A percentile compares a stretch with the other conserved stretches of the same genome.
phyloP scores from a whole-genome alignment of 208 protist species.

The Angomonas deanei region DNA sequence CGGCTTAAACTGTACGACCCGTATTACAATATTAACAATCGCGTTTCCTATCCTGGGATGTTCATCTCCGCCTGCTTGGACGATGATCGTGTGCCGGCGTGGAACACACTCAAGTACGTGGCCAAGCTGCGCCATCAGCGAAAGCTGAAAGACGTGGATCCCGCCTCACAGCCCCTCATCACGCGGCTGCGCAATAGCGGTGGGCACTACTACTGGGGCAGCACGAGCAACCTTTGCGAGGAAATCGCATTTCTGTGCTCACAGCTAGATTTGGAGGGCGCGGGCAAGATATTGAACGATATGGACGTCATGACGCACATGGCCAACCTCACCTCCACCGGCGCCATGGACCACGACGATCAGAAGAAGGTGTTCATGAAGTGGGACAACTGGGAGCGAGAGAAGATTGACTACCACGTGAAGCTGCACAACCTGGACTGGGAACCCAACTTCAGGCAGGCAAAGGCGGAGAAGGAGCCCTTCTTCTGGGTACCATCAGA shows the following conservation, averaged over 20 bases:
- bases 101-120: conserved; percentile 89
- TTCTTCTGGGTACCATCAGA: conserved; percentile 91
- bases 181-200: conserved; percentile 62
- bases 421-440: conserved; percentile 82
- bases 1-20: conserved; percentile 76
- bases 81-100: conserved; percentile 86
- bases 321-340: conserved; percentile 80
- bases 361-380: conserved; percentile 86
- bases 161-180: conserved; percentile 62
- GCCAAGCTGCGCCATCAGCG: conserved; percentile 82
- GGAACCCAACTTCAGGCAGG: conserved; percentile 85
- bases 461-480: conserved; percentile 87
- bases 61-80: conserved; percentile 87
- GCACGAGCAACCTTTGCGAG: conserved; percentile 79
- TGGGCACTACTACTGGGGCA: conserved; percentile 83
- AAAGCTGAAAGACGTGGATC: conserved; percentile 58
- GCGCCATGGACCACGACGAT: conserved; percentile 89
- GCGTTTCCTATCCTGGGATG: conserved; percentile 87
- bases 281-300: conserved; percentile 80
- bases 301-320: conserved; percentile 93
- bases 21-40: conserved; percentile 90
- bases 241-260: conserved; percentile 84
- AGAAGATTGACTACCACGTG: conserved; percentile 87
- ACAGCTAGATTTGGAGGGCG: conserved; percentile 78
- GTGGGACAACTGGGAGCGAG: conserved; percentile 90